A percentile compares a stretch with the other conserved stretches of the same genome.
Evolutionary conservation across 495 filamentous ascomycete species (phyloP).

Genomic region (Daldinia grandis): DNA sequence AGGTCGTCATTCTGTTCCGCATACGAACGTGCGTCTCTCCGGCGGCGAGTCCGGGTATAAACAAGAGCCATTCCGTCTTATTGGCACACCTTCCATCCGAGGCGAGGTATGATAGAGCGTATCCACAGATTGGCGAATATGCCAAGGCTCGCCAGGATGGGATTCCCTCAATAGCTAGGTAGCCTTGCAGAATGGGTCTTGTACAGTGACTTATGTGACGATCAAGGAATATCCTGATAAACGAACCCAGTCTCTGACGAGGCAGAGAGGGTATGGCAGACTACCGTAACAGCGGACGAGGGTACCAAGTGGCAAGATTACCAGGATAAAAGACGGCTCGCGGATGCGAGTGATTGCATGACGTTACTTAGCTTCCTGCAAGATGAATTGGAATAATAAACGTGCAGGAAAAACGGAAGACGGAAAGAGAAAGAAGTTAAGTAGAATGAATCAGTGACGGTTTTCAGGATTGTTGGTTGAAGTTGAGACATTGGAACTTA

Average conservation of each 20-base stretch:
- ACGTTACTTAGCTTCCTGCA: conserved; percentile 14
- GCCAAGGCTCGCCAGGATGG: conserved; percentile 18
- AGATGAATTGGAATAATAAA: conserved; percentile 15
- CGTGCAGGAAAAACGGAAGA: conserved; percentile 19
- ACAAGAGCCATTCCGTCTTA: neutral
- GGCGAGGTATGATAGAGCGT: conserved; percentile 6
- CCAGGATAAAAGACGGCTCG: conserved; percentile 23
- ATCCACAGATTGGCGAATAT: conserved; percentile 37
- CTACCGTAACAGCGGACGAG: conserved; percentile 9
- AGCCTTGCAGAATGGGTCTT: conserved; percentile 15
- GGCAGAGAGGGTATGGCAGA: conserved; percentile 25
- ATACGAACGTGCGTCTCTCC: conserved; percentile 18
- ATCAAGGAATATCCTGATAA: conserved; percentile 30
- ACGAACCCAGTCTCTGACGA: neutral
- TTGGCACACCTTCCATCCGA: conserved; percentile 20
- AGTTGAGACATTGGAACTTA: conserved; percentile 18
- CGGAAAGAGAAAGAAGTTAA: conserved; percentile 10
- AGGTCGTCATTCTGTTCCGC: conserved; percentile 1
- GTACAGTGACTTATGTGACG: conserved; percentile 36
- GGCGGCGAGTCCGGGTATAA: conserved; percentile 8
- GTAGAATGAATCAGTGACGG: conserved; percentile 1
- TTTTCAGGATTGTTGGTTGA: conserved; percentile 8
- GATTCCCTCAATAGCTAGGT: neutral
- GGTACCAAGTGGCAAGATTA: conserved; percentile 36
- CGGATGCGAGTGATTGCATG: conserved; percentile 21